A percentile compares a stretch with the other conserved stretches of the same genome.
phyloP scores from a whole-genome alignment of 2,329 filamentous ascomycete species.

The Talaromyces sp. region DNA sequence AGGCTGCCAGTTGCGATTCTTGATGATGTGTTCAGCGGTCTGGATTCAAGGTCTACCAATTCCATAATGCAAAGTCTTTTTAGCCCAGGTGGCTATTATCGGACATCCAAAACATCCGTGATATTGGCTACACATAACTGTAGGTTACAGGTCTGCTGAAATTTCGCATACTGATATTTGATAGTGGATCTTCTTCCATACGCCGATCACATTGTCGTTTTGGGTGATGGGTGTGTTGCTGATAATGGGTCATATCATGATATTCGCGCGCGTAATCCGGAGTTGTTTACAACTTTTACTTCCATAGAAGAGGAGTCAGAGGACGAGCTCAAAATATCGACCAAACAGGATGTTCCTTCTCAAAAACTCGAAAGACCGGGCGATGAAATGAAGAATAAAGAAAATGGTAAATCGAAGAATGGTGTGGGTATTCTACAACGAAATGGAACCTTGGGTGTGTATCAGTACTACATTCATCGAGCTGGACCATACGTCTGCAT shows the following conservation, averaged over 20 bases:
- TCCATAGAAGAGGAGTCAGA: not conserved
- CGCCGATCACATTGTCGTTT: conserved; percentile 41
- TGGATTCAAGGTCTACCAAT: conserved; percentile 12
- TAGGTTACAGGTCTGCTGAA: conserved; percentile 29
- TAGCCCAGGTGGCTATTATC: conserved; percentile 12
- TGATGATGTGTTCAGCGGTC: conserved; percentile 16
- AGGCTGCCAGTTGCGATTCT: conserved; percentile 18
- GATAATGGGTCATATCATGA: conserved; percentile 10
- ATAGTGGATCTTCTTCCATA: conserved; percentile 25
- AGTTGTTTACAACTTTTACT: not conserved
- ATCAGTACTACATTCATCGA: conserved; percentile 10
- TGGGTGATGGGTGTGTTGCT: conserved; percentile 6
- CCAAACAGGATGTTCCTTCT: not conserved
- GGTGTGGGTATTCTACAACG: not conserved
- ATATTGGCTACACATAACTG: conserved; percentile 14
- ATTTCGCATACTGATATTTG: conserved; percentile 37
- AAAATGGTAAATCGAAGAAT: not conserved
- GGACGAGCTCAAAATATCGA: not conserved
- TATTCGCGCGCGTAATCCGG: conserved; percentile 1
- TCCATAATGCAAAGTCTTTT: conserved; percentile 12
- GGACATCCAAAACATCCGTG: conserved; percentile 8
- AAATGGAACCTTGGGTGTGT: conserved; percentile 5
- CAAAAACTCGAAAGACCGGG: not conserved
- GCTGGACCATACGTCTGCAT: conserved; percentile 6
- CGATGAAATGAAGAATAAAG: not conserved